A percentile compares a stretch with the other conserved stretches of the same genome.
Conservation (phyloP, 306 rosid genomes). For the Begonia peltatifolia region DNA sequence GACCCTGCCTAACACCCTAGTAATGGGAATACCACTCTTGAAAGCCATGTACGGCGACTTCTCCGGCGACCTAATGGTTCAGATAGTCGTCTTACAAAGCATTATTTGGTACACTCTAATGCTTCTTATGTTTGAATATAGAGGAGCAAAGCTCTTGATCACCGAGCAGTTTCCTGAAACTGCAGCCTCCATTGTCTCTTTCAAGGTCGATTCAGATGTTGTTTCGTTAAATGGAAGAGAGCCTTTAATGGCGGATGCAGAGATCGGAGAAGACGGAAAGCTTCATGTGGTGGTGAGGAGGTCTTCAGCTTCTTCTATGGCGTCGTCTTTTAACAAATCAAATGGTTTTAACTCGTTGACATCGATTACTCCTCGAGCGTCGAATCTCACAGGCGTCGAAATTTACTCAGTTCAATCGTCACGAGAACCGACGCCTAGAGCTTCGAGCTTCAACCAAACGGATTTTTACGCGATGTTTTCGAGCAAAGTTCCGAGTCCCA, state of each 20-base stretch:
- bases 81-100: slow-evolving; percentile 73
- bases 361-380: slow-evolving; percentile 67
- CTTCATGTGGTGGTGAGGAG: slow-evolving; percentile 60
- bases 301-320: slow-evolving; percentile 48
- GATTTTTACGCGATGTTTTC: slow-evolving; percentile 76
- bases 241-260: slow-evolving; percentile 50
- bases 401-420: slow-evolving; percentile 81
- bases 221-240: slow-evolving; percentile 67
- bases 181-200: slow-evolving; percentile 66
- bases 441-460: slow-evolving; percentile 70
- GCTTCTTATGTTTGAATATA: slow-evolving; percentile 68
- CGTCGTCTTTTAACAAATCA: slow-evolving; percentile 62
- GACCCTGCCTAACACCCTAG: slow-evolving; percentile 77
- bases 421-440: slow-evolving; percentile 69
- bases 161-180: slow-evolving; percentile 71
- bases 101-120: slow-evolving; percentile 77
- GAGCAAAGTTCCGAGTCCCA: slow-evolving; percentile 80
- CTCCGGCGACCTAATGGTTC: slow-evolving; percentile 64
- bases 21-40: slow-evolving; percentile 72
- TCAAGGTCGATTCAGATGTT: slow-evolving; percentile 65
- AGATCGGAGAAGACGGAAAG: slow-evolving; percentile 76
- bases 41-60: slow-evolving; percentile 78
- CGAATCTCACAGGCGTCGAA: slow-evolving; percentile 75
- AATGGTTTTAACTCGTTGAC: slow-evolving; percentile 40
- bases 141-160: slow-evolving; percentile 69